Base-by-base conservation (phyloP, 2,329 filamentous ascomycete species). In the Fusarium nematophilum region DNA sequence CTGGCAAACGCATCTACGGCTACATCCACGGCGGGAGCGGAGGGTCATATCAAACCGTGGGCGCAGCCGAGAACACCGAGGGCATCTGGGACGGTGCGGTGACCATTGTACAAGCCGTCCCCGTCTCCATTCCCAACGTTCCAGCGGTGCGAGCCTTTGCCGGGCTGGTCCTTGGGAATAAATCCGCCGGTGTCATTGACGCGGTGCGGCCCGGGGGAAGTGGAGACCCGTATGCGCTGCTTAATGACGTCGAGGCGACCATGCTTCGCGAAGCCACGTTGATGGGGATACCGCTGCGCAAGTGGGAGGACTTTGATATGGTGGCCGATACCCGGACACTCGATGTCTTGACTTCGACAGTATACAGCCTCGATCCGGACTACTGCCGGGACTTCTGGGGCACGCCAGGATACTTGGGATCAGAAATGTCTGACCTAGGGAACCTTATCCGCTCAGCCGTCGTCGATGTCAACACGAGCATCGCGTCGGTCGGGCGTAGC, bases 361-460 rank as follows among this genome's bases (percentile, higher is more conserved):
- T 64, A 3, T 51, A 44, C 3, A 10, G n/a, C 3, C 17, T 23
- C 6, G 57, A 67, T 21, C 48, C 59, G 7, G 45, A 49, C 3
- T 67, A 65, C 33, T 53, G 37, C 5, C 23, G 52, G 29, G 64
- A 66, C 31, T 65, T 59, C 34, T 66, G 64, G 64, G 51, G 14
- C 14, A 53, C 59, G 37, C 15, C 25, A 13, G 62, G 62, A 10
- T 58, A 63, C 11, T 27, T 62, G 1, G 62, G 61, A 9, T 53
- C 45, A 2, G 64, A 56, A 7, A 9, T 47, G 18, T 46, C 53
- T 13, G 25, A 33, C 1, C 54, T 66, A 2, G 64, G 59, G 9
- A 38, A 44, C 9, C 15, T 56, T 14, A 40, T 61, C 18, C 53
- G 56, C 14, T 18, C 29, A n/a, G 13, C 34, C n/a, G n/a, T n/a